Percentiles rank a stretch among this genome's conserved stretches.
Evolutionary conservation across 768 basidiomycete genomes (phyloP).

Genomic region (Auricularia sp.): DNA sequence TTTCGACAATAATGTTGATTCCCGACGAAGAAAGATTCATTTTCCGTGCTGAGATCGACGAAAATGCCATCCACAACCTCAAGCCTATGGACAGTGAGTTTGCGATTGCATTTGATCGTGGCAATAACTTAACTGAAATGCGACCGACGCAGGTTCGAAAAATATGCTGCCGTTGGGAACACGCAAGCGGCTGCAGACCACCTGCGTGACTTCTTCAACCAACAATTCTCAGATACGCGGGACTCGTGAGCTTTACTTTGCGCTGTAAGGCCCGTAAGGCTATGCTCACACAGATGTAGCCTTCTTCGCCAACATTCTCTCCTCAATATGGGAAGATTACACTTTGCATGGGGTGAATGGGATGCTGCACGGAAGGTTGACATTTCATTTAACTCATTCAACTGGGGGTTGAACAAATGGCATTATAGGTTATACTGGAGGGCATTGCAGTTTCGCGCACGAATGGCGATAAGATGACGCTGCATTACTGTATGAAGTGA

Average conservation of each 20-base stretch:
- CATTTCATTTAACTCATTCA: not conserved
- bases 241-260: constrained; percentile 53
- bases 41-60: constrained; percentile 56
- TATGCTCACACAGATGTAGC: constrained; percentile 24
- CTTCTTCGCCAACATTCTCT: constrained; percentile 73
- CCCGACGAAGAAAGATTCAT: constrained; percentile 35
- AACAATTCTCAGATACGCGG: constrained; percentile 68
- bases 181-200: constrained; percentile 60
- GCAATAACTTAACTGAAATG: too few relatives aligned
- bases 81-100: constrained; percentile 35
- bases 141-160: constrained; percentile 47
- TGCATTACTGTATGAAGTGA: constrained; percentile 75
- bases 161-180: constrained; percentile 54
- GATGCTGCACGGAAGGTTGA: constrained; percentile 58
- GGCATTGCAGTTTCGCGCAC: constrained; percentile 71
- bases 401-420: not conserved
- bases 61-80: constrained; percentile 55
- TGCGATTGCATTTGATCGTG: not conserved
- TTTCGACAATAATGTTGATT: not conserved
- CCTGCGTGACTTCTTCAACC: constrained; percentile 73
- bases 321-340: constrained; percentile 67
- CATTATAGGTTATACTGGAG: constrained; percentile 54
- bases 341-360: constrained; percentile 61
- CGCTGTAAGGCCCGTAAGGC: not conserved
- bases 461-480: constrained; percentile 55